phyloP scores from a whole-genome alignment of 108 stramenopile species.

The Nitzschia inconspicua region DNA sequence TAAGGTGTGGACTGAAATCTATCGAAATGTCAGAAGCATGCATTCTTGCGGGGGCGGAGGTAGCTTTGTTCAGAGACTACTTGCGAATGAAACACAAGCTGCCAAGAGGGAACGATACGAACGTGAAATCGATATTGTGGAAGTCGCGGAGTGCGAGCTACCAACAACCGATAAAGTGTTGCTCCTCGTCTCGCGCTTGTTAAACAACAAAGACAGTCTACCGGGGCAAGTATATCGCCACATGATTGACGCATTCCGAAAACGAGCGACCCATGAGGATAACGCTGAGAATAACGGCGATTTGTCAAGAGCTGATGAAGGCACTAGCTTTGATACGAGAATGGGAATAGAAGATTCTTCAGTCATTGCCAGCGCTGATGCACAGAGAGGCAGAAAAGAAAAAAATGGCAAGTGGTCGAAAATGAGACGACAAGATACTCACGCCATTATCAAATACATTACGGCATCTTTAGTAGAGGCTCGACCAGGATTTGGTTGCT shows the following conservation, averaged over 20 bases:
- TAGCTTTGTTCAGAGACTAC: not conserved
- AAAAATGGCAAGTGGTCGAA: not conserved
- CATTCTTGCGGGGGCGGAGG: no score
- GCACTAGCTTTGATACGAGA: no score
- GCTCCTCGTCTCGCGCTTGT: slow-evolving; percentile 60
- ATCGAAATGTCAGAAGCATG: slow-evolving; percentile 34
- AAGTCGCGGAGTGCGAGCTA: slow-evolving; percentile 64
- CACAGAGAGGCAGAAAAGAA: no score
- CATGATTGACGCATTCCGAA: slow-evolving; percentile 52
- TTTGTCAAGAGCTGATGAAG: slow-evolving; percentile 12
- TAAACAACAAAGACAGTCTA: slow-evolving; percentile 78
- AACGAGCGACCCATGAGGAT: no score
- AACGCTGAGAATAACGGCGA: no score
- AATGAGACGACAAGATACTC: slow-evolving; percentile 65
- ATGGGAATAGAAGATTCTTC: no score
- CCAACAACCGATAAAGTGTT: slow-evolving; percentile 75
- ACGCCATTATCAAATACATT: slow-evolving; percentile 82
- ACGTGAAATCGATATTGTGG: slow-evolving; percentile 71
- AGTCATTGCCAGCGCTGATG: no score
- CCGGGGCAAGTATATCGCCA: slow-evolving; percentile 78
- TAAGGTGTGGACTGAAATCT: slow-evolving; percentile 55
- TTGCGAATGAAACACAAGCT: slow-evolving; percentile 23
- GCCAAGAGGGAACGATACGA: slow-evolving; percentile 55
- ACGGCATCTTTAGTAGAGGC: slow-evolving; percentile 81
- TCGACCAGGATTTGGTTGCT: slow-evolving; percentile 63